Percentiles rank a stretch among this genome's conserved stretches.
These are phyloP conservation scores for Heracleum sosnowskyi DNA, from an alignment of 129 eudicot species.

Conservation along the genomic window DNA sequence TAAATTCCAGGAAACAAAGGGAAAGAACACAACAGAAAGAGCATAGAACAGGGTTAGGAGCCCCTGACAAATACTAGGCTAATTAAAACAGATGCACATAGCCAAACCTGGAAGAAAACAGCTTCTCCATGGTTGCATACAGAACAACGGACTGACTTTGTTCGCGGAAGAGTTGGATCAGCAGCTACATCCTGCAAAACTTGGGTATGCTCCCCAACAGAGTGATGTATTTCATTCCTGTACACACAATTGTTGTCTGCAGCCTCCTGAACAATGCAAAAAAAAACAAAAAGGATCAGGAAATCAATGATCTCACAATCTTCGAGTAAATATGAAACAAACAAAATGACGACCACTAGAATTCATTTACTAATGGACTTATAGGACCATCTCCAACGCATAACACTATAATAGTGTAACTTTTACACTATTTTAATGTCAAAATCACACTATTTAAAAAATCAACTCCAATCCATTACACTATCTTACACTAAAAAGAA, in stretches of 20 bases:
- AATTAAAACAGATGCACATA: neutral
- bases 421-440: too few relatives aligned
- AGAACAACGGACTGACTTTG: constrained; percentile 81
- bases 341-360: neutral
- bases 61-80: neutral
- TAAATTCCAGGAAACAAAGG: neutral
- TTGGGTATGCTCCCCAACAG: constrained; percentile 89
- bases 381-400: too few relatives aligned
- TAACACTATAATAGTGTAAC: too few relatives aligned
- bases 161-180: constrained; percentile 96
- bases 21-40: neutral
- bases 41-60: neutral
- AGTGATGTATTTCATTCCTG: constrained; percentile 83
- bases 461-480: too few relatives aligned
- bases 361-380: neutral
- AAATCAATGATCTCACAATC: neutral
- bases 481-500: too few relatives aligned
- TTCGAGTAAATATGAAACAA: constrained; percentile 11
- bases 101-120: constrained; percentile 83
- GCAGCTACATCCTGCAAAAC: constrained; percentile 99
- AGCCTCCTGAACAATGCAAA: constrained; percentile 45
- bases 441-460: too few relatives aligned
- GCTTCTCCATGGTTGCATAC: constrained; percentile 95
- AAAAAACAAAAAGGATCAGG: constrained; percentile 13
- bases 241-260: constrained; percentile 98